Evolutionary conservation across 495 filamentous ascomycete species (phyloP), one percentile per base, ranked within the genome.

Genomic region (Neurospora sp.): DNA sequence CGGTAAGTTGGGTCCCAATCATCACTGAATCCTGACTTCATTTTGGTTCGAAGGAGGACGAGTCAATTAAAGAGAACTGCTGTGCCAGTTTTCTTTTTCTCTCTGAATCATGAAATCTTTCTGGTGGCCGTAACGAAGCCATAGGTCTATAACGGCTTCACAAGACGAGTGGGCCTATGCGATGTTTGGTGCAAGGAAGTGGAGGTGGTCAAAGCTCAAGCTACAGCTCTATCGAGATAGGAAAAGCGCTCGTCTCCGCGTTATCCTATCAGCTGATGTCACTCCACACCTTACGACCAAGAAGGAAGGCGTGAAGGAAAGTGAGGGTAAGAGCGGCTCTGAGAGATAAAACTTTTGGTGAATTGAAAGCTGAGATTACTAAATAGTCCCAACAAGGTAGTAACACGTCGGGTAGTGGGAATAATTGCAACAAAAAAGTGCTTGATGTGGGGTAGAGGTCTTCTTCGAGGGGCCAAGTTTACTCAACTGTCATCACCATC

Each of bases 391-490:
- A 14, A 27, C 45, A 14, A 35, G 53, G 53, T 59, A 59, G 47
- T 61, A 70, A 27, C 35, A 31, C 12, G 37, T n/a, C n/a, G n/a
- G n/a, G n/a, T 41, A 42, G 42, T 44, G 27, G 42, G 53, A 47
- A 35, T 71, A 68, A 59, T 71, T 68, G 41, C 42, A 68, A 65
- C 16, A n/a, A 20, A 70, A 70, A 70, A 68, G 12, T 18, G 12
- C 68, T 72, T 72, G 39, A 81, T 81, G 80, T 79, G 77, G 80
- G 75, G 75, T 71, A 73, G 78, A 41, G 72, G 78, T 61, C 74
- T 74, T 9, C 70, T 75, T 72, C 75, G 74, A 47, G 76, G 78
- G 69, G 73, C 75, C 61, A 75, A 42, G 71, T 40, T 77, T 74
- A 69, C 78, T 78, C 75, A 72, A 72, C 76, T 53, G 73, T 70